Percentiles rank a stretch among this genome's conserved stretches.
These are phyloP conservation scores for Fagopyrum esculentum DNA, from an alignment of 148 eudicot species.

Conservation along the genomic window DNA sequence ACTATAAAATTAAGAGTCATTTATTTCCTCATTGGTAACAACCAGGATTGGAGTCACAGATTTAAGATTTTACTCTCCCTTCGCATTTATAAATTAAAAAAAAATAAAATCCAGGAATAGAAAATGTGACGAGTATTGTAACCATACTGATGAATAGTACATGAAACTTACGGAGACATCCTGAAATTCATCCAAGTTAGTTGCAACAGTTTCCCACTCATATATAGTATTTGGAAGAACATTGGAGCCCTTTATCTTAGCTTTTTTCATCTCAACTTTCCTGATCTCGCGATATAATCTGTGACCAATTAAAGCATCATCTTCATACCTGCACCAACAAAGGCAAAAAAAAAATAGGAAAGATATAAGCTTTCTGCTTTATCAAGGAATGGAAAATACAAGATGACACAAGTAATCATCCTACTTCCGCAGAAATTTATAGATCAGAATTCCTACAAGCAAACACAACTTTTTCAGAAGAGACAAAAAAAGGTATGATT, in stretches of 20 bases:
- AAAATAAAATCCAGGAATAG: background rate
- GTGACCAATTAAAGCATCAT: conserved; percentile 85
- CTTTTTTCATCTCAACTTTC: conserved; percentile 69
- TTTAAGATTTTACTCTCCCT: background rate
- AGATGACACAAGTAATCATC: background rate
- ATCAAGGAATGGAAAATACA: background rate
- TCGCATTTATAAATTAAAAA: background rate
- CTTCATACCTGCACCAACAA: conserved; percentile 69
- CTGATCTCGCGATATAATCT: conserved; percentile 87
- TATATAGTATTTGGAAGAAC: conserved; percentile 64
- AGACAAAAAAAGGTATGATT: background rate
- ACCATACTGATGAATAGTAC: background rate
- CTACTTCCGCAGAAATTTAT: background rate
- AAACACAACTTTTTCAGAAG: background rate
- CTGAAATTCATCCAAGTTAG: conserved; percentile 89
- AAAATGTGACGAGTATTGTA: background rate
- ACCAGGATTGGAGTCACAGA: background rate
- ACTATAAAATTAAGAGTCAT: background rate
- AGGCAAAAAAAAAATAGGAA: background rate
- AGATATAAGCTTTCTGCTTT: background rate
- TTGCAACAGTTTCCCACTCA: conserved; percentile 92
- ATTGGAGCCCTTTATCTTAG: conserved; percentile 63
- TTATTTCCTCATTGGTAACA: background rate
- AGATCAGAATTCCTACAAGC: background rate
- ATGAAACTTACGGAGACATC: conserved; percentile 78